Evolutionary conservation across 2,329 filamentous ascomycete species (phyloP).

Genomic region (Myriosclerotinia curreyana): DNA sequence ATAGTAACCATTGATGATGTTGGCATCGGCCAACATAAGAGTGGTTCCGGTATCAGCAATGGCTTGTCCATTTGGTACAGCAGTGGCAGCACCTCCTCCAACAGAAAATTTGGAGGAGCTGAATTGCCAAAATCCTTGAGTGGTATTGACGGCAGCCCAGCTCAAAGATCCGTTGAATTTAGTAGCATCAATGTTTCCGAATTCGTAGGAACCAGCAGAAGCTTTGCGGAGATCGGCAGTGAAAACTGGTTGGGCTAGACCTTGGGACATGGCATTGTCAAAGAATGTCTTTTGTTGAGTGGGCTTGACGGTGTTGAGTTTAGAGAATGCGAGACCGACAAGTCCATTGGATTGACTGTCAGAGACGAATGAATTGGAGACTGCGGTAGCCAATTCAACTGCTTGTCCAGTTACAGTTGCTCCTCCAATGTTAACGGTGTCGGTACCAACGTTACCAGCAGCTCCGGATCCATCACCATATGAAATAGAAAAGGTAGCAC

Average conservation of each 20-base stretch:
- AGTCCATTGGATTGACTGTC: conserved; percentile 53
- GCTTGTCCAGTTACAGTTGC: conserved; percentile 39
- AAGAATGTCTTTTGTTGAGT: conserved; percentile 41
- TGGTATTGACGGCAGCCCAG: conserved; percentile 50
- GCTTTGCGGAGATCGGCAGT: conserved; percentile 53
- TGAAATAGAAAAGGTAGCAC: conserved; percentile 39
- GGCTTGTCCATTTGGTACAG: conserved; percentile 53
- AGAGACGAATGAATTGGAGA: conserved; percentile 39
- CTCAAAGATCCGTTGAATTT: conserved; percentile 54
- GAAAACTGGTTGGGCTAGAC: conserved; percentile 54
- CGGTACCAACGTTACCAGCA: conserved; percentile 40
- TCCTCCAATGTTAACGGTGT: conserved; percentile 40
- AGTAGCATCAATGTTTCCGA: conserved; percentile 53
- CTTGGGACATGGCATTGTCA: conserved; percentile 36
- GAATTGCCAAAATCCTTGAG: conserved; percentile 56
- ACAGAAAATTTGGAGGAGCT: conserved; percentile 49
- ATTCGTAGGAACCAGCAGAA: conserved; percentile 51
- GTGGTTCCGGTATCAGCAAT: conserved; percentile 47
- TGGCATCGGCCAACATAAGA: conserved; percentile 41
- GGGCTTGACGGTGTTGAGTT: conserved; percentile 40
- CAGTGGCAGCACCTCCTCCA: conserved; percentile 51
- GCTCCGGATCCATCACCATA: conserved; percentile 44
- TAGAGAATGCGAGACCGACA: conserved; percentile 55
- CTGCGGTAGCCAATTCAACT: conserved; percentile 39
- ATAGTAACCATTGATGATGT: conserved; percentile 45